Percentiles rank a stretch among this genome's conserved stretches.
phyloP scores from a whole-genome alignment of 108 stramenopile genomes.

The Fragilariopsis cylindrus region DNA sequence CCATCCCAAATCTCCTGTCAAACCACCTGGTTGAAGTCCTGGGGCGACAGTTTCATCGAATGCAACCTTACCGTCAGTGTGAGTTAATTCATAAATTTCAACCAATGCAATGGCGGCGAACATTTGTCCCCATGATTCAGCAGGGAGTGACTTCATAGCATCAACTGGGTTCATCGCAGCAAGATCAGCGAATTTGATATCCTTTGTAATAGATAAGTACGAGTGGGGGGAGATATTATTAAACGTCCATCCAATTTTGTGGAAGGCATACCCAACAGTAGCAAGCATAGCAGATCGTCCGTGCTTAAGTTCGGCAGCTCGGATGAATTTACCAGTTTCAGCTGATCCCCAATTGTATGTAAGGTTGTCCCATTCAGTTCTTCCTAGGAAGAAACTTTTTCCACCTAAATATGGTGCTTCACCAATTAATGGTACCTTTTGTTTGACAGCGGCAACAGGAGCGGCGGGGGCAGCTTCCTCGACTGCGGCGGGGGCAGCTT shows the following conservation, averaged over 20 bases:
- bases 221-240: conserved; percentile 67
- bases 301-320: conserved; percentile 72
- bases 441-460: conserved; percentile 2
- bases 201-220: conserved; percentile 50
- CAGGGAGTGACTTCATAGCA: conserved; percentile 57
- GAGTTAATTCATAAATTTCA: conserved; percentile 66
- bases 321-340: conserved; percentile 55
- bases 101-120: conserved; percentile 56
- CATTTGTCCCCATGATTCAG: conserved; percentile 56
- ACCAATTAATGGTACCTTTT: conserved; percentile 60
- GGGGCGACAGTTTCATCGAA: conserved; percentile 51
- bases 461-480: conserved; percentile 13
- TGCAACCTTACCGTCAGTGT: conserved; percentile 51
- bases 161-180: conserved; percentile 62
- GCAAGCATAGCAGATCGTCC: conserved; percentile 74
- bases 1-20: conserved; percentile 64
- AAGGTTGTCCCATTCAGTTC: conserved; percentile 58
- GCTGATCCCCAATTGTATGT: conserved; percentile 56
- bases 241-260: conserved; percentile 58
- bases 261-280: conserved; percentile 59
- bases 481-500: conserved; percentile 5
- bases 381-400: conserved; percentile 47
- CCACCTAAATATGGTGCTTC: conserved; percentile 49
- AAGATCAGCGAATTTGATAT: conserved; percentile 62
- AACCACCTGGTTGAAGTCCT: conserved; percentile 56